Conservation (phyloP, 2,329 filamentous ascomycete species). For the Parasarocladium wereldwijsianum region DNA sequence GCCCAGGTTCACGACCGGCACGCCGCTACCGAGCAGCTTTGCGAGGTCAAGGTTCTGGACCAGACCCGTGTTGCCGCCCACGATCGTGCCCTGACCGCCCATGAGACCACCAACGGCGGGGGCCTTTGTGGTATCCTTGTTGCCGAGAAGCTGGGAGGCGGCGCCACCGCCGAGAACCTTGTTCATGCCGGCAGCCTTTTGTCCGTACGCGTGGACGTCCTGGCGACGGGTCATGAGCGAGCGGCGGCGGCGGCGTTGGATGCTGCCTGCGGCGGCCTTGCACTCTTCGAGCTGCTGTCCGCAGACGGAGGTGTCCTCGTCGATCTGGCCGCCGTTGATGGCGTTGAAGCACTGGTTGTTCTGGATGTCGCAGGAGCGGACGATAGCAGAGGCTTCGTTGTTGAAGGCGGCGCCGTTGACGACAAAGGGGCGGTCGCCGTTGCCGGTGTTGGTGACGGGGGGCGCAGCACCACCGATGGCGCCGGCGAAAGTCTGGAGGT, state of each 20-base stretch:
- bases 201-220: too few species aligned
- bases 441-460: constrained; percentile 7
- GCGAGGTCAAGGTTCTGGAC: not conserved
- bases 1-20: constrained; percentile 1
- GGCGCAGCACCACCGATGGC: constrained; percentile 3
- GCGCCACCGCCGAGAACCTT: constrained; percentile 1
- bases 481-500: constrained; percentile 5
- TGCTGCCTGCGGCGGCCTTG: constrained; percentile 1
- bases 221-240: too few species aligned
- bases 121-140: not conserved
- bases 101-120: not conserved
- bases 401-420: constrained; percentile 41
- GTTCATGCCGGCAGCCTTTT: not conserved
- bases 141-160: not conserved
- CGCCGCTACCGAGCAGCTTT: not conserved
- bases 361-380: constrained; percentile 32
- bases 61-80: not conserved
- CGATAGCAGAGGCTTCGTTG: constrained; percentile 25
- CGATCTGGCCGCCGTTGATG: constrained; percentile 25
- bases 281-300: constrained; percentile 2
- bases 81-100: not conserved
- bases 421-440: constrained; percentile 25
- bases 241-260: too few species aligned
- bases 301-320: constrained; percentile 1
- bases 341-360: constrained; percentile 32